phyloP scores from a whole-genome alignment of 139 green algal species.

The Chlorella sp. region DNA sequence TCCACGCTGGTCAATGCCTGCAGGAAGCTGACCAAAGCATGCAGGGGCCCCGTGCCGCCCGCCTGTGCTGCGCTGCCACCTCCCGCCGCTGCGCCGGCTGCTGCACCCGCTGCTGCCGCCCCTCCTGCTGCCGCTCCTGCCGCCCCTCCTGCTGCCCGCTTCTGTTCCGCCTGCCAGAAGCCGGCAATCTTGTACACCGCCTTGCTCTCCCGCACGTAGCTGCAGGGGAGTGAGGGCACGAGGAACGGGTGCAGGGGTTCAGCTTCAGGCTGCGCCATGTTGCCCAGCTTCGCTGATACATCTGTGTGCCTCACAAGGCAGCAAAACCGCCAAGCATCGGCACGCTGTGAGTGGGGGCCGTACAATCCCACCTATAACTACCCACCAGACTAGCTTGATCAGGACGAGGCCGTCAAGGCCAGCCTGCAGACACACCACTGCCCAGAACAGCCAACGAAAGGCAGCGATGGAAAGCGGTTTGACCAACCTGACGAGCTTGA shows the following conservation, averaged over 20 bases:
- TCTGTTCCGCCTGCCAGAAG: slow-evolving; percentile 36
- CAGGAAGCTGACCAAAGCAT: slow-evolving; percentile 80
- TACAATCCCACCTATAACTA: too few relatives aligned
- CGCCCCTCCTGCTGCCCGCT: neutral
- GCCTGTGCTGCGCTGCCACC: neutral
- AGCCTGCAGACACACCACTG: too few relatives aligned
- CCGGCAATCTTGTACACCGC: slow-evolving; percentile 85
- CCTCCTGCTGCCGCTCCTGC: slow-evolving; percentile 34
- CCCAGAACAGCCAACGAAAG: too few relatives aligned
- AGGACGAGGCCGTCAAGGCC: too few relatives aligned
- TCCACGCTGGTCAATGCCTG: slow-evolving; percentile 80
- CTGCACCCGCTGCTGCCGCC: slow-evolving; percentile 12
- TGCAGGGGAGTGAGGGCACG: slow-evolving; percentile 9
- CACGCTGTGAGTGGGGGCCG: too few relatives aligned
- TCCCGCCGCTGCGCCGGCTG: neutral
- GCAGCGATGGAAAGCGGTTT: too few relatives aligned
- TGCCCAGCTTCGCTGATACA: too few relatives aligned
- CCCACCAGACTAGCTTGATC: too few relatives aligned
- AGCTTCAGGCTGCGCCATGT: too few relatives aligned
- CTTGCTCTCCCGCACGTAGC: slow-evolving; percentile 80
- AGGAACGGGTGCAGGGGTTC: too few relatives aligned
- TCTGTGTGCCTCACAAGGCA: too few relatives aligned
- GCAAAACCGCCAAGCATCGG: too few relatives aligned
- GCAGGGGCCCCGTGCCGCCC: slow-evolving; percentile 47
- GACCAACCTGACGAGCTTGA: slow-evolving; percentile 78